Evolutionary conservation across 1,139 yeast species (phyloP).

Genomic region (Geotrichum siamense): DNA sequence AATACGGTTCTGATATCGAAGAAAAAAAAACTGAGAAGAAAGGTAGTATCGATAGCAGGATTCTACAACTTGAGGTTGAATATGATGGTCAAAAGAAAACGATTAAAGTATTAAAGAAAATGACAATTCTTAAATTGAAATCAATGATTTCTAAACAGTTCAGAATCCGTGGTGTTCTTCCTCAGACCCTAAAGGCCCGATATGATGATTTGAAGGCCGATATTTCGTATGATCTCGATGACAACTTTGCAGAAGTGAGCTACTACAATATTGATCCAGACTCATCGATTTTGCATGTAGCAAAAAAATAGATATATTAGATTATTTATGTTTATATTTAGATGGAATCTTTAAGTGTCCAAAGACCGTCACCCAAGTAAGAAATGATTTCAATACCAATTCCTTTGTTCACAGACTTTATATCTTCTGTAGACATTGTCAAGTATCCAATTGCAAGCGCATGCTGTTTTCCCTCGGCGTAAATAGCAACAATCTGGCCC

Average conservation of each 20-base stretch:
- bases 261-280: slow-evolving; percentile 10
- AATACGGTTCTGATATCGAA: slow-evolving; percentile 29
- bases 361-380: slow-evolving; percentile 80
- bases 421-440: slow-evolving; percentile 84
- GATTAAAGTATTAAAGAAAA: slow-evolving; percentile 21
- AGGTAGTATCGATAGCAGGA: slow-evolving; percentile 19
- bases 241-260: slow-evolving; percentile 11
- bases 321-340: neutral
- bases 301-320: slow-evolving; percentile 9
- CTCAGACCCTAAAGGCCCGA: slow-evolving; percentile 6
- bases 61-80: slow-evolving; percentile 19
- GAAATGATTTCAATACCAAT: slow-evolving; percentile 83
- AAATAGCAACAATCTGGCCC: slow-evolving; percentile 68
- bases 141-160: slow-evolving; percentile 20
- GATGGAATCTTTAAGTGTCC: slow-evolving; percentile 17
- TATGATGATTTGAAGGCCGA: slow-evolving; percentile 6
- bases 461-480: slow-evolving; percentile 88
- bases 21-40: slow-evolving; percentile 7
- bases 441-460: slow-evolving; percentile 88
- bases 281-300: neutral
- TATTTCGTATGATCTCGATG: slow-evolving; percentile 6
- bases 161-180: slow-evolving; percentile 10
- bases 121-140: slow-evolving; percentile 24
- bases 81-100: slow-evolving; percentile 16
- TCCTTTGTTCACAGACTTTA: slow-evolving; percentile 76